Base-by-base conservation (phyloP, 805 yeast genomes). In the Metschnikowia noctiluminum region DNA sequence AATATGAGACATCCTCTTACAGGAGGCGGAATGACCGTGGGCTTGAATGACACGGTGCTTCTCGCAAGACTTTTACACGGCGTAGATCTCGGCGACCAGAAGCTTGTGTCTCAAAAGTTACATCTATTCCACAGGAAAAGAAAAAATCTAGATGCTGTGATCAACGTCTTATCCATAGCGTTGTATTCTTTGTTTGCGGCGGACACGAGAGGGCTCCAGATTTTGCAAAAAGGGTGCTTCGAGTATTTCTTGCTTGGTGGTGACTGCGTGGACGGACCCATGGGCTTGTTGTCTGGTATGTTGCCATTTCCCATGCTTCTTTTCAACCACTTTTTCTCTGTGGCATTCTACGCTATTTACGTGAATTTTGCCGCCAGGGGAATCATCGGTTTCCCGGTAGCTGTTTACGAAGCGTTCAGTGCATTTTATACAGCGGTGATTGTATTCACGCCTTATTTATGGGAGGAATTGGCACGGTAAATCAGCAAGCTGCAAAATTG, bases 1-100 rank as follows among this genome's bases (percentile, higher is more conserved):
- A 94, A 94, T 66, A 94, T 94, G 97, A 80, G 99, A 65, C 99
- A 94, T 65, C 99, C 99, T 28, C 78, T 94, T 52, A 94, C 98
- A 1, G 99, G 99, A 45, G 99, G 99, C 55, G 99, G 99, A 52
- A 94, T 94, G 99, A 90, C 98, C 27, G 99, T 94, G 38, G 97
- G 97, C 2, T 73, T 94, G 51, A 87, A 84, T 62, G 99, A 94
- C 66, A 87, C 89, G 4, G 85, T 78, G 0, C 63, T 87, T 32
- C 74, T 90, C 40, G 81, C 87, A 15, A 77, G 79, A 56, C 68
- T 87, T 36, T 73, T 94, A 45, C 60, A 71, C 1, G 78, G 82
- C 11, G 76, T 75, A 6, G 80, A 78, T 45, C 75, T 94, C 42
- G 62, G 62, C 27, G 85, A 90, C 62, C 76, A 84, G 56, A 78